These are phyloP conservation scores for Ophiostoma quercus DNA, from an alignment of 2,329 filamentous ascomycete species.

Conservation along the genomic window DNA sequence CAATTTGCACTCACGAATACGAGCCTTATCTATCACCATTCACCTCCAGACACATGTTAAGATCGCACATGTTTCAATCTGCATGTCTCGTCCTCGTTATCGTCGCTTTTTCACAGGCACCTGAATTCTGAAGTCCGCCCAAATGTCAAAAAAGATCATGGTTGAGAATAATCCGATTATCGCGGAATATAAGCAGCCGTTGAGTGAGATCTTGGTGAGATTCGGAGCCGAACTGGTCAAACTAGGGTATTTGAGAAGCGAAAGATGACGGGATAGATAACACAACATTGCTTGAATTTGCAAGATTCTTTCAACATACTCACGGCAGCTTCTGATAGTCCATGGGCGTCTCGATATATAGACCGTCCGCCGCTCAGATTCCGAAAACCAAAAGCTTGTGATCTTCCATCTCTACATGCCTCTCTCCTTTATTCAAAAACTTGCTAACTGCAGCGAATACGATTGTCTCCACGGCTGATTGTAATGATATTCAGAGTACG, in stretches of 20 bases:
- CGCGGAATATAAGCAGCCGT: not conserved
- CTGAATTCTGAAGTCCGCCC: not conserved
- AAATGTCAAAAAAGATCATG: too few relatives aligned
- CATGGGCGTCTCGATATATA: not conserved
- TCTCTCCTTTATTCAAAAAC: not conserved
- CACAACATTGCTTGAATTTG: not conserved
- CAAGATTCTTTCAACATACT: not conserved
- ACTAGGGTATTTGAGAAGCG: not conserved
- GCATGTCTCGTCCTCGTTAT: not conserved
- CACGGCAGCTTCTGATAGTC: too few relatives aligned
- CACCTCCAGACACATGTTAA: not conserved
- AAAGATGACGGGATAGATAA: not conserved
- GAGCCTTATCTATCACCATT: conserved; percentile 5
- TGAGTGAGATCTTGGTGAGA: not conserved
- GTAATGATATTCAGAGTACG: not conserved
- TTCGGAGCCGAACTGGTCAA: not conserved
- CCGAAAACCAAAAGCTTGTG: not conserved
- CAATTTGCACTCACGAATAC: not conserved
- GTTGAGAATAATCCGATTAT: not conserved
- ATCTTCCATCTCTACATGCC: not conserved
- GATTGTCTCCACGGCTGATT: conserved; percentile 1
- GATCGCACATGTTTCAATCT: not conserved
- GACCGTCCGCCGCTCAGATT: not conserved
- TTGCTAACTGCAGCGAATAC: not conserved
- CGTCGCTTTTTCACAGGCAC: not conserved